Conservation (phyloP, 192 early-diverging fungal species). For the Cladochytrium replicatum region DNA sequence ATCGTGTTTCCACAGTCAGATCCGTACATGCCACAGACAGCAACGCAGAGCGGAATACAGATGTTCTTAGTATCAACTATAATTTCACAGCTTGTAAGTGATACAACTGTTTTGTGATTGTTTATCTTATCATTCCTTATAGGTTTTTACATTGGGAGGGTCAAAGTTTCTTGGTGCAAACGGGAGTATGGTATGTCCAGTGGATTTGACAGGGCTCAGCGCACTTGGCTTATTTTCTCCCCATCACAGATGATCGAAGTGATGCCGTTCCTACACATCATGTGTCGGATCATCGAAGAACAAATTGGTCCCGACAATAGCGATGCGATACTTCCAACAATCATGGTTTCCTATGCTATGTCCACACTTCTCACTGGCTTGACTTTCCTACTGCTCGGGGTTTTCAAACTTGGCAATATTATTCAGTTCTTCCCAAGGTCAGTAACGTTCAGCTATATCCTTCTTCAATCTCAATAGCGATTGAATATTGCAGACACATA, state of each 20-base stretch:
- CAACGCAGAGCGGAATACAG: slow-evolving; percentile 68
- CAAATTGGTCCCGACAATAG: slow-evolving; percentile 48
- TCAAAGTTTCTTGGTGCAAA: slow-evolving; percentile 86
- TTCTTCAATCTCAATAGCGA: slow-evolving; percentile 3
- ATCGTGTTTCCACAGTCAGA: slow-evolving; percentile 85
- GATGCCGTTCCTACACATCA: slow-evolving; percentile 82
- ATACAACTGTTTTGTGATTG: not conserved
- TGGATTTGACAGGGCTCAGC: not conserved
- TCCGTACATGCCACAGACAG: slow-evolving; percentile 28
- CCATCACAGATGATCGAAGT: slow-evolving; percentile 60
- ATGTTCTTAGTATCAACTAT: slow-evolving; percentile 80
- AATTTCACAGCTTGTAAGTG: slow-evolving; percentile 30
- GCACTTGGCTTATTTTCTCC: not conserved
- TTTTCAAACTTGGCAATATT: slow-evolving; percentile 56
- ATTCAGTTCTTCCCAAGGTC: slow-evolving; percentile 47
- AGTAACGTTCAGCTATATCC: not conserved
- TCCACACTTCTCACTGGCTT: slow-evolving; percentile 84
- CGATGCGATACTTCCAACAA: slow-evolving; percentile 72
- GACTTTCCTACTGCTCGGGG: slow-evolving; percentile 76
- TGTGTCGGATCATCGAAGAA: slow-evolving; percentile 52
- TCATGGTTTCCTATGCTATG: slow-evolving; percentile 77
- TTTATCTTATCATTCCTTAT: not conserved
- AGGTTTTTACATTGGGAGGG: slow-evolving; percentile 50
- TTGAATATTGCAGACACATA: slow-evolving; percentile 59
- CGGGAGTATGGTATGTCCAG: slow-evolving; percentile 70